phyloP scores from a whole-genome alignment of 331 rosid species.

The Acacia pycnantha region DNA sequence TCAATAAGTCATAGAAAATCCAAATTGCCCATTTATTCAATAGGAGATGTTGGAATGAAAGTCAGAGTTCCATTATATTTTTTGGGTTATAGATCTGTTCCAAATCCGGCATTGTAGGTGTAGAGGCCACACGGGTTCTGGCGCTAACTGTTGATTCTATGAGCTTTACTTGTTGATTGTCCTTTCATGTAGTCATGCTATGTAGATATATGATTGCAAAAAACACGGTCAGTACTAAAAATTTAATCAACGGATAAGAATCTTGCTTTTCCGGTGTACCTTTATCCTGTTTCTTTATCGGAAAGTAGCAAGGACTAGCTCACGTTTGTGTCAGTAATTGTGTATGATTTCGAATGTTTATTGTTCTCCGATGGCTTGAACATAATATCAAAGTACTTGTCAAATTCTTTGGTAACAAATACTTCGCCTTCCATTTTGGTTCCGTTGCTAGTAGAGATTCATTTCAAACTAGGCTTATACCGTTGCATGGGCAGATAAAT shows the following conservation, averaged over 20 bases:
- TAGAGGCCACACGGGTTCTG: not conserved
- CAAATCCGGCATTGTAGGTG: constrained; percentile 14
- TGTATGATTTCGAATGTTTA: constrained; percentile 26
- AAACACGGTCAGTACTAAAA: constrained; percentile 9
- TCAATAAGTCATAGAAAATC: constrained; percentile 42
- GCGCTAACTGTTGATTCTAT: constrained; percentile 25
- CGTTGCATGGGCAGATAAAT: no score
- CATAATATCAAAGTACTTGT: not conserved
- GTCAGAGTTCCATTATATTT: constrained; percentile 13
- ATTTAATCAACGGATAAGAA: not conserved
- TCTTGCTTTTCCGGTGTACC: not conserved
- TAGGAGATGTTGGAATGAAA: constrained; percentile 27
- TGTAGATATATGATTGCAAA: constrained; percentile 25
- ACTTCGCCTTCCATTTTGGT: not conserved
- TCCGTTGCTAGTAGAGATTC: not conserved
- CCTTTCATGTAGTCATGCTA: not conserved
- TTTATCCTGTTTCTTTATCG: constrained; percentile 1
- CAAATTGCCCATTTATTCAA: not conserved
- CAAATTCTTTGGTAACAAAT: not conserved
- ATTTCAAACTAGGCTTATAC: not conserved
- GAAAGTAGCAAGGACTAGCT: not conserved
- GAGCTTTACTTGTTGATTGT: constrained; percentile 28
- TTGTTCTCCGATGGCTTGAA: not conserved
- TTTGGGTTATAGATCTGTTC: constrained; percentile 20
- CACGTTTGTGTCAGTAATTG: constrained; percentile 4